Evolutionary conservation across 2,329 filamentous ascomycete genomes (phyloP).

Genomic region (Bipolaris gigantea): DNA sequence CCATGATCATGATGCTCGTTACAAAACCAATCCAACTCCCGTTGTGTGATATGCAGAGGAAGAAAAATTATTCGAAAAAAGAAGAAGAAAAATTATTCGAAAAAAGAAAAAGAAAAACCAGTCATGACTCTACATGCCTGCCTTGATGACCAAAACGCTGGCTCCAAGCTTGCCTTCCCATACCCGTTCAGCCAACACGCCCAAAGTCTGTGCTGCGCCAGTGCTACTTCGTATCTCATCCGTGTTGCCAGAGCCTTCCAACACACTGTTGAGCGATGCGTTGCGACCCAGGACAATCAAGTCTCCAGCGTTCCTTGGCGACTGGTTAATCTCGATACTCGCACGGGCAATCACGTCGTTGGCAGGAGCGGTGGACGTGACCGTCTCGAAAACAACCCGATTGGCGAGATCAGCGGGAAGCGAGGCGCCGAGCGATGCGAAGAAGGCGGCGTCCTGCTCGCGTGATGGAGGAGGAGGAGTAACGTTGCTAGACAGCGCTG

Average conservation of each 20-base stretch:
- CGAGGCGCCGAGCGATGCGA: slow-evolving; percentile 60
- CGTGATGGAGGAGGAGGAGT: slow-evolving; percentile 11
- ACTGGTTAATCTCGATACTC: slow-evolving; percentile 61
- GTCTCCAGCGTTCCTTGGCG: slow-evolving; percentile 68
- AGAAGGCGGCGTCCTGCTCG: slow-evolving; percentile 58
- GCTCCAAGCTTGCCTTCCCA: slow-evolving; percentile 62
- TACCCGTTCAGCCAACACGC: slow-evolving; percentile 63
- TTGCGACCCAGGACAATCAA: slow-evolving; percentile 67
- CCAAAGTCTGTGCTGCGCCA: slow-evolving; percentile 53
- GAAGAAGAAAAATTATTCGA: too few relatives aligned
- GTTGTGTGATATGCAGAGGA: neutral
- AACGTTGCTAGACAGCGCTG: slow-evolving; percentile 9
- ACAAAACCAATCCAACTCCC: neutral
- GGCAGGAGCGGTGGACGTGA: slow-evolving; percentile 40
- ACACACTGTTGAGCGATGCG: slow-evolving; percentile 24
- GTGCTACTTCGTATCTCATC: slow-evolving; percentile 42
- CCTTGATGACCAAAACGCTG: slow-evolving; percentile 72
- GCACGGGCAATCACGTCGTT: slow-evolving; percentile 57
- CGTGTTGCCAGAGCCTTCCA: slow-evolving; percentile 40
- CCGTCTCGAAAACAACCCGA: slow-evolving; percentile 62
- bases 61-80: too few relatives aligned
- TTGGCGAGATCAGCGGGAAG: slow-evolving; percentile 54
- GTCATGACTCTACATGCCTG: slow-evolving; percentile 33
- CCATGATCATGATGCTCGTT: too few relatives aligned
- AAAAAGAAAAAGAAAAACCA: too few relatives aligned